A percentile compares a stretch with the other conserved stretches of the same genome.
These are phyloP conservation scores for Claviceps citrina DNA, from an alignment of 2,329 filamentous ascomycete genomes.

Conservation along the genomic window DNA sequence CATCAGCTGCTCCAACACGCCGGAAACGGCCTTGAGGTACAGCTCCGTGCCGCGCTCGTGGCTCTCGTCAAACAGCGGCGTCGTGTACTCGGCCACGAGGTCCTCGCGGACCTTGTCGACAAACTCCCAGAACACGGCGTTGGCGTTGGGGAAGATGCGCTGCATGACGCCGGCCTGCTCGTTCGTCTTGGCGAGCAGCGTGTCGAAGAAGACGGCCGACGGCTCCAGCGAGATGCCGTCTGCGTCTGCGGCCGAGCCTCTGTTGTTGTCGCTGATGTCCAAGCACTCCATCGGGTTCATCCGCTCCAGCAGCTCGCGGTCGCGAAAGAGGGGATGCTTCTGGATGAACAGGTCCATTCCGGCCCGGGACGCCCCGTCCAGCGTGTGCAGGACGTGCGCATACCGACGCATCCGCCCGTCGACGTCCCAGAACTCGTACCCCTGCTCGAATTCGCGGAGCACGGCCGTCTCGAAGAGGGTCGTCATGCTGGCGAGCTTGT, in stretches of 20 bases:
- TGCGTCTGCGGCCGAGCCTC: too few relatives aligned
- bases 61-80: constrained; percentile 71
- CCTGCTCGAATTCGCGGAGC: constrained; percentile 80
- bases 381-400: constrained; percentile 64
- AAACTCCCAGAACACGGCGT: constrained; percentile 60
- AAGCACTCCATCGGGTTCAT: constrained; percentile 68
- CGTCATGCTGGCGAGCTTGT: constrained; percentile 59
- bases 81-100: constrained; percentile 73
- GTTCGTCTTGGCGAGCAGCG: constrained; percentile 58
- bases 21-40: constrained; percentile 76
- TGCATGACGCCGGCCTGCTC: constrained; percentile 71
- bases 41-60: constrained; percentile 59
- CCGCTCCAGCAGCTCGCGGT: constrained; percentile 50
- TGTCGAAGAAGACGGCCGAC: constrained; percentile 66
- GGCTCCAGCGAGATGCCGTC: constrained; percentile 65
- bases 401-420: constrained; percentile 81
- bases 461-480: constrained; percentile 82
- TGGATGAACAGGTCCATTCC: constrained; percentile 76
- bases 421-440: constrained; percentile 76
- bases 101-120: constrained; percentile 73
- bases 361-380: constrained; percentile 69
- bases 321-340: constrained; percentile 70
- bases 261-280: too few relatives aligned
- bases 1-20: constrained; percentile 73
- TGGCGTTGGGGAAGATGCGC: constrained; percentile 60